Evolutionary conservation across 2,329 filamentous ascomycete species (phyloP), one percentile per base, ranked within the genome.

Genomic region (Nakataea oryzae): DNA sequence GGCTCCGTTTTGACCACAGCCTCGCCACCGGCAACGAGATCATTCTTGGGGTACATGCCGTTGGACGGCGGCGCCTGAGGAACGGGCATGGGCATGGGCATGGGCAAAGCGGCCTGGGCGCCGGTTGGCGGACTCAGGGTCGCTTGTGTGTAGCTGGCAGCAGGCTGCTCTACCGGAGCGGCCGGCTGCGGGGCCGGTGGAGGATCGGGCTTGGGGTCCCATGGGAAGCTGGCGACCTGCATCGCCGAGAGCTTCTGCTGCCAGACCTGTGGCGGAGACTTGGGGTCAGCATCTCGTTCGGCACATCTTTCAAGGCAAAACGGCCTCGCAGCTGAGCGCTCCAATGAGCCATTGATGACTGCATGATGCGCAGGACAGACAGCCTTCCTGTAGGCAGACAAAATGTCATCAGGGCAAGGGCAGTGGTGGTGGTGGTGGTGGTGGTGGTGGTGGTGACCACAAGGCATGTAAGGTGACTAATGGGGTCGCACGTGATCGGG

Each of bases 181-280:
- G 63, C 54, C 6, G 65, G 61, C 61, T 30, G 63, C 54, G 41
- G 62, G 30, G 58, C 41, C 65, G 65, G 62, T 69, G 79, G 69
- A 68, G 77, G 82, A 61, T 89, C 87, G 59, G 89, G 88, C 71
- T 89, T 87, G 56, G 95, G 93, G 72, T 99, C 95, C 95, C 95
- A 99, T 13, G 95, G 93, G 73, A 97, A 97, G 63, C 85, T 80
- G 64, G 95, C 95, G 65, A 97, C 88, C 67, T 89, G 86, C 67
- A 96, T 86, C 68, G 86, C 86, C 1, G 93, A 89, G 47, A 99
- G 82, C 76, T 96, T 97, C 69, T 87, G 82, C 80, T 97, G 93
- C 95, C 95, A 99, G 77, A 88, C 90, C 93, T 97, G 72, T 65
- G 55, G 30, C 58, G 61, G 41, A 8, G 41, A 8, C 41, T 50